Conservation (phyloP, 768 basidiomycete genomes). For the Auricularia sp. region DNA sequence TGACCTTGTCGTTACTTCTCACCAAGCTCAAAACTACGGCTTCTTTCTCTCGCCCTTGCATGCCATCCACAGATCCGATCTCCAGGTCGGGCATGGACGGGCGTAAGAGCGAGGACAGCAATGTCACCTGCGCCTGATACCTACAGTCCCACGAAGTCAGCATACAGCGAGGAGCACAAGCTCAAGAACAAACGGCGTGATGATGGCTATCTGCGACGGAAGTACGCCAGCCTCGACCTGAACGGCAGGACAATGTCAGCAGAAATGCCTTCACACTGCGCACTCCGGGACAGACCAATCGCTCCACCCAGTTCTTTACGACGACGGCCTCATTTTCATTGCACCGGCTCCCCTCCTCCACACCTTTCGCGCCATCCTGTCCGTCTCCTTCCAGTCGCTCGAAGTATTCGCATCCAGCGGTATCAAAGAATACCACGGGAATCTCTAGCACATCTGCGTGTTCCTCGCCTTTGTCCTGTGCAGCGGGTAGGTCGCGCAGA, state of each 20-base stretch:
- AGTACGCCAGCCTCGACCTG: constrained; percentile 53
- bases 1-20: constrained; percentile 75
- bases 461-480: constrained; percentile 48
- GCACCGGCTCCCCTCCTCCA: constrained; percentile 82
- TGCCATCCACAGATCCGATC: constrained; percentile 91
- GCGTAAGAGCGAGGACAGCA: constrained; percentile 68
- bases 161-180: not conserved
- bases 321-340: constrained; percentile 93
- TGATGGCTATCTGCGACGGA: constrained; percentile 70
- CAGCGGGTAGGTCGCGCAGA: constrained; percentile 56
- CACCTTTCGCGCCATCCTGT: constrained; percentile 22
- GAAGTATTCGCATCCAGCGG: constrained; percentile 86
- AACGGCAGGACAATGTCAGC: not conserved
- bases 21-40: constrained; percentile 89
- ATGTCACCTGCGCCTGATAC: constrained; percentile 89
- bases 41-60: constrained; percentile 96
- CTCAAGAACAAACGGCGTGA: constrained; percentile 56
- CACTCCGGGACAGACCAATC: constrained; percentile 42
- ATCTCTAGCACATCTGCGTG: constrained; percentile 60
- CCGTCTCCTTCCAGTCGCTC: constrained; percentile 58
- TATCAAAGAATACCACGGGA: constrained; percentile 90
- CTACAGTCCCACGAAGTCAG: constrained; percentile 23
- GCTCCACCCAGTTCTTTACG: constrained; percentile 73
- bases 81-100: constrained; percentile 49
- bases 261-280: not conserved